Conservation (phyloP, 202 grass and related monocot genomes). For the Musa balbisiana region DNA sequence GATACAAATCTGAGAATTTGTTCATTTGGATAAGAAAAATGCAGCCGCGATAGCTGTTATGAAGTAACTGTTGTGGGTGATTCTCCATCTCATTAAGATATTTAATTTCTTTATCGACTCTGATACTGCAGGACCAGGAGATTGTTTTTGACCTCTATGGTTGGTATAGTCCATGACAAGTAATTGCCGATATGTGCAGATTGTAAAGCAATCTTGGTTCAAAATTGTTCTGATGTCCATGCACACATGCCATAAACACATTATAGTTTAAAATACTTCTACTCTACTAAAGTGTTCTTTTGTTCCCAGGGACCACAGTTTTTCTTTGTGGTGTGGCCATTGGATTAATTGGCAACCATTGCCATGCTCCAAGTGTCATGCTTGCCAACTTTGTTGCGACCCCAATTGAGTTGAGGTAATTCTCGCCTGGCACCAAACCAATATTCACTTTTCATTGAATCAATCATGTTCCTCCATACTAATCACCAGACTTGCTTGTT, state of each 20-base stretch:
- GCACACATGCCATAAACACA: neutral
- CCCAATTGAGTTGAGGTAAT: constrained; percentile 86
- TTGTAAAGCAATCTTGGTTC: neutral
- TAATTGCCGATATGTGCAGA: too few relatives aligned
- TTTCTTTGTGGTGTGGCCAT: constrained; percentile 70
- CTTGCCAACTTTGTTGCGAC: constrained; percentile 74
- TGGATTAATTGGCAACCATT: constrained; percentile 49
- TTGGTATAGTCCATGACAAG: too few relatives aligned
- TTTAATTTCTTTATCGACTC: neutral
- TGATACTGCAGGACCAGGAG: neutral
- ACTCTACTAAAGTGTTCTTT: neutral
- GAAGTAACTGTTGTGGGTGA: neutral
- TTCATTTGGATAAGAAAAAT: neutral
- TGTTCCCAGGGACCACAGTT: constrained; percentile 58
- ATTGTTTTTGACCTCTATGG: too few relatives aligned
- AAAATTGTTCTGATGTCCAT: neutral
- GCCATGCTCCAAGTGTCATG: constrained; percentile 73
- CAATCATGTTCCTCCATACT: too few relatives aligned
- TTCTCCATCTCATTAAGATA: neutral
- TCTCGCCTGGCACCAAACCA: neutral
- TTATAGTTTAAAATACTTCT: neutral
- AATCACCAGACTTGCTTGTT: neutral
- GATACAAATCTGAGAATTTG: neutral
- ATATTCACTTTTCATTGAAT: neutral
- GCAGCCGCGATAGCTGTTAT: neutral